A percentile compares a stretch with the other conserved stretches of the same genome.
phyloP scores from a whole-genome alignment of 805 yeast genomes.

The Saturnispora zaruensis region DNA sequence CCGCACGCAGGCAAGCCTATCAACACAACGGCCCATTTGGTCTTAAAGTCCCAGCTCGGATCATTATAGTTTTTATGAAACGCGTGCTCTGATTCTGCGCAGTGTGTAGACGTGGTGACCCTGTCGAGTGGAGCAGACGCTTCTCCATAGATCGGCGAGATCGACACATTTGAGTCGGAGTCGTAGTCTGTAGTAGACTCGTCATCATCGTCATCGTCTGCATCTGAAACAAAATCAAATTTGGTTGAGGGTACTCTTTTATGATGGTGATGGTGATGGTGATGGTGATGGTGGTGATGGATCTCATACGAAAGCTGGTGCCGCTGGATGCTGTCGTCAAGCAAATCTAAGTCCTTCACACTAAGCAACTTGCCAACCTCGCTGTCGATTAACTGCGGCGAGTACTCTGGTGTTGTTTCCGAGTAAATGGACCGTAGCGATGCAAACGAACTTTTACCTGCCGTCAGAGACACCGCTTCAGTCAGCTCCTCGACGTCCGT shows the following conservation, averaged over 20 bases:
- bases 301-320: background rate
- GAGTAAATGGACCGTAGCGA: constrained; percentile 18
- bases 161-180: background rate
- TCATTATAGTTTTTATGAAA: constrained; percentile 4
- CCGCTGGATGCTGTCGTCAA: constrained; percentile 4
- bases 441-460: constrained; percentile 15
- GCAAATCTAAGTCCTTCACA: constrained; percentile 18
- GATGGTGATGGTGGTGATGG: background rate
- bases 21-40: constrained; percentile 27
- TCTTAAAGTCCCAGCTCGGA: constrained; percentile 8
- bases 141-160: background rate
- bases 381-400: constrained; percentile 23
- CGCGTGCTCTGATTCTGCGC: background rate
- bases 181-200: constrained; percentile 4
- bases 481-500: constrained; percentile 3
- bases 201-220: constrained; percentile 12
- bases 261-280: background rate
- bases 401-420: constrained; percentile 23
- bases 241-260: constrained; percentile 1
- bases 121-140: background rate
- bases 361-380: constrained; percentile 25
- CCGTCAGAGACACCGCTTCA: constrained; percentile 1
- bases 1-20: constrained; percentile 96
- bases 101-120: background rate
- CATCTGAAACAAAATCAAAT: constrained; percentile 8